These are phyloP conservation scores for Carex kokanica DNA, from an alignment of 176 grass and related monocot genomes.

Conservation along the genomic window DNA sequence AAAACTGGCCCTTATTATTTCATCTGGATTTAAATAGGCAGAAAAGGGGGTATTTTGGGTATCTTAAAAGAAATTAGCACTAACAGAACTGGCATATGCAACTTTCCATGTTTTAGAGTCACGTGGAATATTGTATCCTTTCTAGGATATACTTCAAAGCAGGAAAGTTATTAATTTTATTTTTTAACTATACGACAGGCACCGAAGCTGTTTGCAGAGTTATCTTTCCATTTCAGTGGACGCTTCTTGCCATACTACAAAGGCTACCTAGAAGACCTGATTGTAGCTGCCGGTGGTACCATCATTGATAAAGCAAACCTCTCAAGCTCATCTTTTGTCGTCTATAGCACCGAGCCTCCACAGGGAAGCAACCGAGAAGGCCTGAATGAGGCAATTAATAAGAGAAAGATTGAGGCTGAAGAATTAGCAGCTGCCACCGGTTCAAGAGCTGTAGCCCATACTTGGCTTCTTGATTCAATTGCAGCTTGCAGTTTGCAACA, in stretches of 20 bases:
- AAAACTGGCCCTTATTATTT: not conserved
- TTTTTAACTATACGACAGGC: slow-evolving; percentile 42
- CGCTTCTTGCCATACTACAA: slow-evolving; percentile 70
- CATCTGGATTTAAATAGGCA: not conserved
- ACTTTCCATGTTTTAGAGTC: not conserved
- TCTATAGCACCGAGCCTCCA: slow-evolving; percentile 68
- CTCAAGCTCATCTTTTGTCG: slow-evolving; percentile 43
- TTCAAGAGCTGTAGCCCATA: slow-evolving; percentile 66
- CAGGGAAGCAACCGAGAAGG: slow-evolving; percentile 41
- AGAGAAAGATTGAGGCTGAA: slow-evolving; percentile 57
- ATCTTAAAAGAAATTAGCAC: not conserved
- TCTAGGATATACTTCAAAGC: slow-evolving; percentile 7
- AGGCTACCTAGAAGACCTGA: slow-evolving; percentile 67
- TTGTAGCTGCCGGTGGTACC: slow-evolving; percentile 48
- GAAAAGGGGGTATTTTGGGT: not conserved
- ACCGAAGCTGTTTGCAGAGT: slow-evolving; percentile 57
- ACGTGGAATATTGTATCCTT: not conserved
- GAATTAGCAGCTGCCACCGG: slow-evolving; percentile 44
- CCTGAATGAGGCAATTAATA: slow-evolving; percentile 48
- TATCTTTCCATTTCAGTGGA: slow-evolving; percentile 67
- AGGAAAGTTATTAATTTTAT: not conserved
- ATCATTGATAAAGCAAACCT: slow-evolving; percentile 43
- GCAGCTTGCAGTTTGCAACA: slow-evolving; percentile 61
- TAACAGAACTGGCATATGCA: not conserved
- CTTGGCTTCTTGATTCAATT: slow-evolving; percentile 87